Percentiles rank a stretch among this genome's conserved stretches.
Evolutionary conservation across 2,329 filamentous ascomycete genomes (phyloP).

Genomic region (Scytalidium sp.): DNA sequence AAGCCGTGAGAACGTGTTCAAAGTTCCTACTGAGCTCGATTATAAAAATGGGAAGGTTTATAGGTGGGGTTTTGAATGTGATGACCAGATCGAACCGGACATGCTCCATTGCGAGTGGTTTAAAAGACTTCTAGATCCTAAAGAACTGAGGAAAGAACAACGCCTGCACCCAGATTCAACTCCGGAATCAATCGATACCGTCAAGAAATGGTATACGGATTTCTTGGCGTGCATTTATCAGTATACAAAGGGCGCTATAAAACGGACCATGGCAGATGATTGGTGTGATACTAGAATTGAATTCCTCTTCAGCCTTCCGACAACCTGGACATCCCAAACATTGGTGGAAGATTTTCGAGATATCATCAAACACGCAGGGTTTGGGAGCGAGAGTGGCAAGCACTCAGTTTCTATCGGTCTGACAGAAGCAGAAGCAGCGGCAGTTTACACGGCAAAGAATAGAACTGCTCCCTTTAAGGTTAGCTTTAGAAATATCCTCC

Average conservation of each 20-base stretch:
- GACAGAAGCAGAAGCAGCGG: constrained; percentile 52
- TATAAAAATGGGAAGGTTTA: constrained; percentile 12
- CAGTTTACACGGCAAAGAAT: constrained; percentile 42
- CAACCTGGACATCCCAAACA: constrained; percentile 34
- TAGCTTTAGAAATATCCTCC: neutral
- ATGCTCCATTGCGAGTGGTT: constrained; percentile 32
- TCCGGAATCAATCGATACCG: constrained; percentile 14
- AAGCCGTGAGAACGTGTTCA: constrained; percentile 6
- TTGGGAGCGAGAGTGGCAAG: constrained; percentile 17
- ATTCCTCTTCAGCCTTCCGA: constrained; percentile 39
- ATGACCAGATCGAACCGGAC: constrained; percentile 22
- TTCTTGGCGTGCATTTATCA: constrained; percentile 29
- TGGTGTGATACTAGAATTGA: constrained; percentile 27
- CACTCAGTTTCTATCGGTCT: constrained; percentile 42
- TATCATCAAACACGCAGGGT: constrained; percentile 28
- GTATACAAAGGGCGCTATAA: constrained; percentile 29
- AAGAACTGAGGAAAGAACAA: constrained; percentile 18
- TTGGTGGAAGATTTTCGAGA: constrained; percentile 31
- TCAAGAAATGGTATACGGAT: constrained; percentile 6
- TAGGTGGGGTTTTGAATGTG: constrained; percentile 32
- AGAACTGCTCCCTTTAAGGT: constrained; percentile 19
- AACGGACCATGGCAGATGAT: constrained; percentile 18
- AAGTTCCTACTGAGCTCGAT: constrained; percentile 17
- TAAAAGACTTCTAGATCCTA: constrained; percentile 33
- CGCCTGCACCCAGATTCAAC: constrained; percentile 18